phyloP scores from a whole-genome alignment of 2,329 filamentous ascomycete genomes.

The Onygena corvina region DNA sequence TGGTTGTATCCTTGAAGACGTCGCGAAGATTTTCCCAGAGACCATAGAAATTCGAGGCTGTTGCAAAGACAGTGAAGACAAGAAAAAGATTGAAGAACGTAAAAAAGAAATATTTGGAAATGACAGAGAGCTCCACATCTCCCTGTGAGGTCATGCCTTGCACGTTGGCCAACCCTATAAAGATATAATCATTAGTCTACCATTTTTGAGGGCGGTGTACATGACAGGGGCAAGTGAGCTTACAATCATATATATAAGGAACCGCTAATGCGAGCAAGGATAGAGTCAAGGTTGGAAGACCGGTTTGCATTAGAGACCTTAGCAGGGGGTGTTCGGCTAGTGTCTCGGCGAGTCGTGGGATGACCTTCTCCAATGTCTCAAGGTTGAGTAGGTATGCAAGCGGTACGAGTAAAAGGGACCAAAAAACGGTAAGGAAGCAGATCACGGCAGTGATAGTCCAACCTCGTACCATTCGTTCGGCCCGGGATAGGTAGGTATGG shows the following conservation, averaged over 20 bases:
- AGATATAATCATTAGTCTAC: not conserved
- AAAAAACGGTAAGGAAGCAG: constrained; percentile 69
- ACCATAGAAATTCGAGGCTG: constrained; percentile 60
- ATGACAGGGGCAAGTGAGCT: constrained; percentile 19
- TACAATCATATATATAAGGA: constrained; percentile 86
- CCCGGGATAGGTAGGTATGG: constrained; percentile 75
- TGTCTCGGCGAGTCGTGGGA: constrained; percentile 56
- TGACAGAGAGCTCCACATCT: constrained; percentile 84
- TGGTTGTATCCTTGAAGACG: constrained; percentile 64
- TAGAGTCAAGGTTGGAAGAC: constrained; percentile 70
- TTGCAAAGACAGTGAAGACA: constrained; percentile 78
- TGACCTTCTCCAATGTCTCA: constrained; percentile 62
- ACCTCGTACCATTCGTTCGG: constrained; percentile 59
- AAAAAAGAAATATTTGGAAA: constrained; percentile 99
- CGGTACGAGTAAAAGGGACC: constrained; percentile 69
- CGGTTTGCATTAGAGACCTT: constrained; percentile 70
- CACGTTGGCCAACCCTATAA: constrained; percentile 58
- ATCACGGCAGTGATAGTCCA: constrained; percentile 81
- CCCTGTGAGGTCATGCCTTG: constrained; percentile 94
- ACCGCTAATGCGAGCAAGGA: constrained; percentile 81
- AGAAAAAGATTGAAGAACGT: constrained; percentile 98
- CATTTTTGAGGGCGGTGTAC: not conserved
- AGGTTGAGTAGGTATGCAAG: constrained; percentile 70
- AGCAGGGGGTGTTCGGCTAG: constrained; percentile 58
- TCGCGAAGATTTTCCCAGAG: constrained; percentile 55